Evolutionary conservation across 331 rosid genomes (phyloP).

Genomic region (Rhamnella rubrinervis): DNA sequence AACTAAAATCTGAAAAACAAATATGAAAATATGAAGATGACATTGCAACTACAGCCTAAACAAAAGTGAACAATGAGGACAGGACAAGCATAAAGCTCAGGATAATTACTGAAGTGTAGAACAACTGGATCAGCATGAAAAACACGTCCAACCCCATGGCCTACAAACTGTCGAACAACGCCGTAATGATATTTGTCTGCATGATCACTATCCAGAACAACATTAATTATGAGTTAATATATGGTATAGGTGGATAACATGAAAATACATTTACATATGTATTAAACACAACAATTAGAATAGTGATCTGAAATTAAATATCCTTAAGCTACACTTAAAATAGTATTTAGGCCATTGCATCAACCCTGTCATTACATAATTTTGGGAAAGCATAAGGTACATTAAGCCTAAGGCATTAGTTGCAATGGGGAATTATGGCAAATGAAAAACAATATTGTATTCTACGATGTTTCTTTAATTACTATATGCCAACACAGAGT

Average conservation of each 20-base stretch:
- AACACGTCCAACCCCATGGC: constrained; percentile 87
- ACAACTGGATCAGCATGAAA: constrained; percentile 94
- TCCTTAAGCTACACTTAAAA: too few species aligned
- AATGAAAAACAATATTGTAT: background rate
- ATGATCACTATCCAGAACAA: constrained; percentile 52
- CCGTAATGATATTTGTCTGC: constrained; percentile 86
- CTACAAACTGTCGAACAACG: constrained; percentile 76
- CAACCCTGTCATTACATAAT: too few species aligned
- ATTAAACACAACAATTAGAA: too few species aligned
- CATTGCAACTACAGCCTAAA: background rate
- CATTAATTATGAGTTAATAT: constrained; percentile 6
- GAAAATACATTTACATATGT: too few species aligned
- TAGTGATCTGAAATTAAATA: too few species aligned
- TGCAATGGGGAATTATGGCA: background rate
- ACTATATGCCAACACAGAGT: too few species aligned
- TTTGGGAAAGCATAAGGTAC: too few species aligned
- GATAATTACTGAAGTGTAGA: constrained; percentile 68
- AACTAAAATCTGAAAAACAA: background rate
- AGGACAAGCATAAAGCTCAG: constrained; percentile 15
- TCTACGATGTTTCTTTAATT: too few species aligned
- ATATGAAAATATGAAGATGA: background rate
- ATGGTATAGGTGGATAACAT: too few species aligned
- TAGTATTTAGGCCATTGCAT: too few species aligned
- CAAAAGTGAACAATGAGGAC: constrained; percentile 12
- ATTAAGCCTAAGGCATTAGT: too few species aligned